Conservation (phyloP, 2,329 filamentous ascomycete genomes). For the Chalaropsis thielavioides region DNA sequence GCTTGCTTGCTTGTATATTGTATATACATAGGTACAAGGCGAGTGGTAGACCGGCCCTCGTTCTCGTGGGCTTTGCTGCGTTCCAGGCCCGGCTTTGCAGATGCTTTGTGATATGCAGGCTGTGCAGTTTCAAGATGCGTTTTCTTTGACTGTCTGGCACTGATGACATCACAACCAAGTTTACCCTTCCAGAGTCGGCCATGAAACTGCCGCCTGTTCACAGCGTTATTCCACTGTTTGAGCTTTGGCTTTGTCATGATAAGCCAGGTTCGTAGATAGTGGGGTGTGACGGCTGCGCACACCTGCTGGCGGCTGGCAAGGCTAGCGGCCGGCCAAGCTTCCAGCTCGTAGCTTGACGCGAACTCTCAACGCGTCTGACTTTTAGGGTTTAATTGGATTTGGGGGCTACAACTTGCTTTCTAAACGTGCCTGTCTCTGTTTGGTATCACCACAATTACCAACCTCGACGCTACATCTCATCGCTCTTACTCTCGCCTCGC, state of each 20-base stretch:
- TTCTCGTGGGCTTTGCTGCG: neutral
- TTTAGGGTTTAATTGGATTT: slow-evolving; percentile 17
- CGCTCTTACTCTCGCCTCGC: too few relatives aligned
- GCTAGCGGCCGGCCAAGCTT: too few relatives aligned
- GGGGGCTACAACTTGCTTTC: neutral
- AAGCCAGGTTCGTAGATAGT: neutral
- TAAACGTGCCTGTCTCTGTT: neutral
- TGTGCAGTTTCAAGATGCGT: too few relatives aligned
- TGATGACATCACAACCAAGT: neutral
- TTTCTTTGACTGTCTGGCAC: neutral
- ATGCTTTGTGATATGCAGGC: too few relatives aligned
- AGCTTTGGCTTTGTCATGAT: neutral
- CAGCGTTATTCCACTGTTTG: neutral
- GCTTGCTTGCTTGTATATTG: neutral
- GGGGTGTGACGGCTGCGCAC: neutral
- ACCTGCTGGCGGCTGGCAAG: neutral
- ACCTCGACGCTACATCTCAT: neutral
- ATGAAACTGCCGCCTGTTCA: neutral
- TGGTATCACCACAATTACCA: neutral
- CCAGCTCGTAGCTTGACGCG: too few relatives aligned
- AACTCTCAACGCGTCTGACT: slow-evolving; percentile 8
- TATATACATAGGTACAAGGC: neutral
- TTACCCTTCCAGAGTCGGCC: neutral
- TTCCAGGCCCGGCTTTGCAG: too few relatives aligned
- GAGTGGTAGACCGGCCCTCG: neutral